These are phyloP conservation scores for Rosa hybrid DNA, from an alignment of 331 rosid genomes.

Conservation along the genomic window DNA sequence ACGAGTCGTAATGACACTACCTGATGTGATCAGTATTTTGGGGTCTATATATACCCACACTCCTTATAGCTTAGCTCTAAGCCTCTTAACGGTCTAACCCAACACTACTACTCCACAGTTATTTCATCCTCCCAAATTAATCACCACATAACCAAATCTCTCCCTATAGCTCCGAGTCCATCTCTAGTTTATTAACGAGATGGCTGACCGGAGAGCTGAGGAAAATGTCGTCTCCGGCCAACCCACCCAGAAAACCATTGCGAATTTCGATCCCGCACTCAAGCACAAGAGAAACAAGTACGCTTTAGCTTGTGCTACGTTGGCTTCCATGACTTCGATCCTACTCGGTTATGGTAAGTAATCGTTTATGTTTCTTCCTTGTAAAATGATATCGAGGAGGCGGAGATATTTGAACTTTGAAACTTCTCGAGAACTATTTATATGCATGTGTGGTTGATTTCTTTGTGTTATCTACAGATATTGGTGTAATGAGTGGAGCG, in stretches of 20 bases:
- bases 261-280: conserved; percentile 59
- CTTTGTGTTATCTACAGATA: conserved; percentile 41
- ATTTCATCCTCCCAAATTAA: too few species aligned
- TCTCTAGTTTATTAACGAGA: conserved; percentile 10
- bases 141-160: neutral
- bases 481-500: conserved; percentile 95
- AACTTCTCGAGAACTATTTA: neutral
- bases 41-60: conserved; percentile 17
- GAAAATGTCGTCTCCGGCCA: conserved; percentile 24
- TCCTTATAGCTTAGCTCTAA: neutral
- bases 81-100: neutral
- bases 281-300: conserved; percentile 59
- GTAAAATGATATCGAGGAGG: neutral
- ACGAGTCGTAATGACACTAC: neutral
- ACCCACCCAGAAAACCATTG: conserved; percentile 13
- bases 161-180: neutral
- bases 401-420: neutral
- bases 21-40: neutral
- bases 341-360: conserved; percentile 79
- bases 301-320: conserved; percentile 63
- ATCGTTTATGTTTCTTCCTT: neutral
- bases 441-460: neutral
- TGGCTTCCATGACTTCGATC: conserved; percentile 89
- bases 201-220: conserved; percentile 41
- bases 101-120: neutral